Percentiles rank a stretch among this genome's conserved stretches.
These are phyloP conservation scores for Lodderomyces orthopsilosis DNA, from an alignment of 1,139 yeast genomes.

Conservation along the genomic window DNA sequence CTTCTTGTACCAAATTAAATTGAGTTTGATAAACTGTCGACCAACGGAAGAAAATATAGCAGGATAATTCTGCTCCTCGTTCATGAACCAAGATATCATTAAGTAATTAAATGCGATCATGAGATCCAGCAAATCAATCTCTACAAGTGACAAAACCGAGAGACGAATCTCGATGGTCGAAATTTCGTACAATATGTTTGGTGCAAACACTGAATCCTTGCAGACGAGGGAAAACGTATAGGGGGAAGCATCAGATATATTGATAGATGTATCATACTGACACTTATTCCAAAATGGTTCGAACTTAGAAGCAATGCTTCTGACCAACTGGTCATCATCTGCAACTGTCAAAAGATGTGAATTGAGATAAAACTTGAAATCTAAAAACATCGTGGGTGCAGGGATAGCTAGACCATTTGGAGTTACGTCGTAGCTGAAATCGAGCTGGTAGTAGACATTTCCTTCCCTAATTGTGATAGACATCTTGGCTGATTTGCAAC, in stretches of 20 bases:
- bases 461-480: slow-evolving; percentile 11
- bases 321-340: slow-evolving; percentile 16
- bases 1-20: slow-evolving; percentile 17
- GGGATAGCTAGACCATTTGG: slow-evolving; percentile 7
- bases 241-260: slow-evolving; percentile 11
- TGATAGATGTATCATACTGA: slow-evolving; percentile 16
- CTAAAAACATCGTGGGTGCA: slow-evolving; percentile 6
- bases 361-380: slow-evolving; percentile 17
- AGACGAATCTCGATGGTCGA: slow-evolving; percentile 1
- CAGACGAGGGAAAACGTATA: slow-evolving; percentile 5
- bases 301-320: slow-evolving; percentile 7
- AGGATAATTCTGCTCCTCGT: slow-evolving; percentile 32
- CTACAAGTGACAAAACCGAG: slow-evolving; percentile 10
- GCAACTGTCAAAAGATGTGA: slow-evolving; percentile 11
- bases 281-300: slow-evolving; percentile 19
- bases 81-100: slow-evolving; percentile 26
- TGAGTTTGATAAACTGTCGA: slow-evolving; percentile 24
- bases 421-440: slow-evolving; percentile 5
- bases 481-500: slow-evolving; percentile 5
- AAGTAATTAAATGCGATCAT: slow-evolving; percentile 25
- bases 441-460: slow-evolving; percentile 15
- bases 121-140: slow-evolving; percentile 9
- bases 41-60: slow-evolving; percentile 38
- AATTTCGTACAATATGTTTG: background rate
- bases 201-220: slow-evolving; percentile 1